phyloP scores from a whole-genome alignment of 495 filamentous ascomycete genomes.

The Aspergillus nanangensis region DNA sequence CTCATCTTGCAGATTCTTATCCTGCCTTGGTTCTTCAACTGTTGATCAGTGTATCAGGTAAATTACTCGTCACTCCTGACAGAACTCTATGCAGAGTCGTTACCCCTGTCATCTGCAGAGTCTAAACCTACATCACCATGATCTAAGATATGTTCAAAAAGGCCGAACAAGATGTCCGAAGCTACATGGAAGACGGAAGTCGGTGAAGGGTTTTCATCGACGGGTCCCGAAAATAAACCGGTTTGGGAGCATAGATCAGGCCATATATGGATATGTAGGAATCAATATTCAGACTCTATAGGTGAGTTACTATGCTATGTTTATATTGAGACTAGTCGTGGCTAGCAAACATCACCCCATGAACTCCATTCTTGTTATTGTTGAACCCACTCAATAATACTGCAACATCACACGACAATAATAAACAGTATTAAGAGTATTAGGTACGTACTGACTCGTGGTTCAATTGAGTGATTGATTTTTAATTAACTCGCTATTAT shows the following conservation, averaged over 20 bases:
- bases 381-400: neutral
- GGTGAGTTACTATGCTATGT: no score
- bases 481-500: no score
- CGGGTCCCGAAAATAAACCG: neutral
- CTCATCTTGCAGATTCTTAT: neutral
- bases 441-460: no score
- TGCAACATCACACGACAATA: neutral
- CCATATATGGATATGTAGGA: neutral
- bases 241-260: neutral
- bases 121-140: neutral
- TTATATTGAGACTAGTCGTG: neutral
- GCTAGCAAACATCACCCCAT: neutral
- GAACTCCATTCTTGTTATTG: no score
- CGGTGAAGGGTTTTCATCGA: neutral
- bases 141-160: no score
- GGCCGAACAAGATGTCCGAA: no score
- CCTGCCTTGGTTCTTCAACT: neutral
- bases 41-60: neutral
- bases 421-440: neutral
- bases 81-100: neutral
- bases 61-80: neutral
- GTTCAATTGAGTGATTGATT: no score
- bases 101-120: neutral
- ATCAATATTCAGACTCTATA: no score
- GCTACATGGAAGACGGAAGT: neutral